These are phyloP conservation scores for Suhomyces canberraensis DNA, from an alignment of 805 yeast species.

Conservation along the genomic window DNA sequence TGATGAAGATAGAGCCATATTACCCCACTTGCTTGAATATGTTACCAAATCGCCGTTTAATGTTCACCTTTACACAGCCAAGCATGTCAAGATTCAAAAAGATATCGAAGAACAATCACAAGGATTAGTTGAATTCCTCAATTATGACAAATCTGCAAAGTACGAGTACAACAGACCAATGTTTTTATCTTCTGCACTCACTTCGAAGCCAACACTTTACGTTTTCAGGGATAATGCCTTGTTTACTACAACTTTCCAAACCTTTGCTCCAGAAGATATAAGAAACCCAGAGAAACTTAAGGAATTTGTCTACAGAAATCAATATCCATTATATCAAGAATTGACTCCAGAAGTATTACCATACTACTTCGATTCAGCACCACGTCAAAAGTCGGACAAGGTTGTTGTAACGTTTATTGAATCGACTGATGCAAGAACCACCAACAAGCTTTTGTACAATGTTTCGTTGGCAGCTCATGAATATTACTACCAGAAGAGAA, in stretches of 20 bases:
- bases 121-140: constrained; percentile 41
- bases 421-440: constrained; percentile 29
- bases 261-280: constrained; percentile 61
- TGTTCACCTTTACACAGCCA: constrained; percentile 50
- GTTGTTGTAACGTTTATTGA: constrained; percentile 50
- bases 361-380: constrained; percentile 31
- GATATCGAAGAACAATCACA: constrained; percentile 41
- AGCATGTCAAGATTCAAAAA: constrained; percentile 40
- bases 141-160: constrained; percentile 36
- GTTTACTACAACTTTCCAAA: constrained; percentile 52
- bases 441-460: constrained; percentile 34
- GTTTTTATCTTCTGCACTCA: constrained; percentile 49
- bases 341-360: constrained; percentile 39
- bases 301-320: constrained; percentile 47
- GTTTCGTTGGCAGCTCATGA: constrained; percentile 48
- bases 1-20: constrained; percentile 59
- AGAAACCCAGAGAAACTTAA: constrained; percentile 48
- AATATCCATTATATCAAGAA: constrained; percentile 53
- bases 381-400: constrained; percentile 33
- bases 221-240: constrained; percentile 57
- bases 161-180: constrained; percentile 42
- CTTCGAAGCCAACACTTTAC: constrained; percentile 61
- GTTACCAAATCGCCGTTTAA: constrained; percentile 56
- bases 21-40: constrained; percentile 60
- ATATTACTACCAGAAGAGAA: constrained; percentile 43